Evolutionary conservation across 2,329 filamentous ascomycete genomes (phyloP).

Genomic region (Ophiostoma pallidulum): DNA sequence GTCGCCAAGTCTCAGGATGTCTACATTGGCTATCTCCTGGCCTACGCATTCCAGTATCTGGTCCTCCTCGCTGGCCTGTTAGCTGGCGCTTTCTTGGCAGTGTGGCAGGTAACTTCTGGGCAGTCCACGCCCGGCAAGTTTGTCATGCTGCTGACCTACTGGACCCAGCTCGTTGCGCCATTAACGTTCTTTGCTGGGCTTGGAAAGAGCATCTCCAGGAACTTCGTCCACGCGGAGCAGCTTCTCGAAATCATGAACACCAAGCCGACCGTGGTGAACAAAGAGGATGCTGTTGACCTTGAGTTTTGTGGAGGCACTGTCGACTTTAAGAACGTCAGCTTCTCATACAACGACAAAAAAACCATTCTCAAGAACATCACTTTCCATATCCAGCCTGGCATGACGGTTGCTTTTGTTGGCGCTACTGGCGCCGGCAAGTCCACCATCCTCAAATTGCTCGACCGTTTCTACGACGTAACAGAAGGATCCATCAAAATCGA

Average conservation of each 20-base stretch:
- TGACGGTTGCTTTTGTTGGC: slow-evolving; percentile 51
- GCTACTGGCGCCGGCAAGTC: slow-evolving; percentile 52
- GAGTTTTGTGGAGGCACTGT: slow-evolving; percentile 44
- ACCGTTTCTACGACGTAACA: slow-evolving; percentile 49
- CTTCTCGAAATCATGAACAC: slow-evolving; percentile 49
- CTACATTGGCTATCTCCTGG: slow-evolving; percentile 38
- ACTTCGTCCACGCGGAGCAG: slow-evolving; percentile 49
- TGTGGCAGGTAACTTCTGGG: slow-evolving; percentile 57
- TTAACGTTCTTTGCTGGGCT: slow-evolving; percentile 58
- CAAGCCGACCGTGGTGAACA: slow-evolving; percentile 45
- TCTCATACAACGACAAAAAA: slow-evolving; percentile 52
- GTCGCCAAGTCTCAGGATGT: slow-evolving; percentile 30
- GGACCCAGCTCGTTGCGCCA: slow-evolving; percentile 62
- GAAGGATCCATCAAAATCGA: slow-evolving; percentile 45
- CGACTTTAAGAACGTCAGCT: slow-evolving; percentile 45
- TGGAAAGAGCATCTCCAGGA: slow-evolving; percentile 45
- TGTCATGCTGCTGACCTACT: slow-evolving; percentile 62
- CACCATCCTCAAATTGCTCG: slow-evolving; percentile 47
- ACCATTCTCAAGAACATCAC: slow-evolving; percentile 45
- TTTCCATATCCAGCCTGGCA: slow-evolving; percentile 41
- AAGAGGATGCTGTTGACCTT: slow-evolving; percentile 39
- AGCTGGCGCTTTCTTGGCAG: slow-evolving; percentile 49
- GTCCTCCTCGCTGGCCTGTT: slow-evolving; percentile 62
- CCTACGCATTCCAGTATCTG: slow-evolving; percentile 48
- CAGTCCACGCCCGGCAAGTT: slow-evolving; percentile 57